A percentile compares a stretch with the other conserved stretches of the same genome.
Evolutionary conservation across 495 filamentous ascomycete genomes (phyloP).

Genomic region (Tuber aestivum): DNA sequence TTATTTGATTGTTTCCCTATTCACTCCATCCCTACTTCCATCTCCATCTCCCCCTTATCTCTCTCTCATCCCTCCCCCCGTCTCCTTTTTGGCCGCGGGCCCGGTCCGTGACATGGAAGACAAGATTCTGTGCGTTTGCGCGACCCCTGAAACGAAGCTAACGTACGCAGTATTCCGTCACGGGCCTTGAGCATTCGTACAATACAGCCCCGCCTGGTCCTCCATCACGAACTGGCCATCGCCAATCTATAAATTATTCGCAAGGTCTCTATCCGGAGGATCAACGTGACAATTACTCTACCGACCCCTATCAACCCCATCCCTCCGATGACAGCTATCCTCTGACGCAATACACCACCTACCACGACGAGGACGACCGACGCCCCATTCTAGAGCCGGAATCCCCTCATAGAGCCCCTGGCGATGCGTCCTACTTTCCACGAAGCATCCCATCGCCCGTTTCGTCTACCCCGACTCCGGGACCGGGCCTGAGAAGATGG

Average conservation of each 20-base stretch:
- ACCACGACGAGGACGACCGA: conserved; percentile 55
- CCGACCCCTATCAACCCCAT: conserved; percentile 36
- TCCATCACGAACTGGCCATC: conserved; percentile 27
- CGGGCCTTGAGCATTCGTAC: conserved; percentile 39
- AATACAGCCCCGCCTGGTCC: conserved; percentile 29
- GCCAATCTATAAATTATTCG: conserved; percentile 20
- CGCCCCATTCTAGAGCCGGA: conserved; percentile 57
- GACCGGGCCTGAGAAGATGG: conserved; percentile 76
- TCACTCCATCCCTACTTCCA: not conserved
- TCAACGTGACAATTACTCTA: conserved; percentile 28
- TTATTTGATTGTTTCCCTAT: no score
- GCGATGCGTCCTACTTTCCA: conserved; percentile 34
- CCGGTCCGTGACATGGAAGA: not conserved
- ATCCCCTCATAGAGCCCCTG: conserved; percentile 53
- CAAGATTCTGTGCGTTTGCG: not conserved
- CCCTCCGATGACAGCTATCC: conserved; percentile 30
- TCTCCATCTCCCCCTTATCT: not conserved
- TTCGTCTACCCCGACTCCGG: conserved; percentile 50
- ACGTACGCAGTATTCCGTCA: conserved; percentile 34
- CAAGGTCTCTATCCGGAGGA: conserved; percentile 30
- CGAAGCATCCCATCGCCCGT: conserved; percentile 27
- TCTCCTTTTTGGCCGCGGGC: conserved; percentile 5
- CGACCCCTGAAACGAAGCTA: conserved; percentile 7
- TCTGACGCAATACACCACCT: conserved; percentile 32
- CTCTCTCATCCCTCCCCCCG: not conserved